Evolutionary conservation across 192 early-diverging fungal species (phyloP).

Genomic region (Paraglomus brasilianum): DNA sequence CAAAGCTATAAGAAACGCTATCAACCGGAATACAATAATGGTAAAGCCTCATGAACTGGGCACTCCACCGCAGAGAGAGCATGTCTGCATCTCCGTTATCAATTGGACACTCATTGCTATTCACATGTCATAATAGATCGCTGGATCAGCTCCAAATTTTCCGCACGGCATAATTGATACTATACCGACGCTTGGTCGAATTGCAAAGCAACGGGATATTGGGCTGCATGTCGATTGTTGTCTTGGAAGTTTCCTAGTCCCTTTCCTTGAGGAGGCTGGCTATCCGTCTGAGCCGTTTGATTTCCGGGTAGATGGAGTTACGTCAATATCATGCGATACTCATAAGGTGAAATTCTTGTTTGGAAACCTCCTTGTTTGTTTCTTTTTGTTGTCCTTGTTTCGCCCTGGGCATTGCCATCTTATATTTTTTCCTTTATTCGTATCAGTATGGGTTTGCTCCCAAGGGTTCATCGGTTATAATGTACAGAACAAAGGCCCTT

Average conservation of each 20-base stretch:
- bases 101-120: no score
- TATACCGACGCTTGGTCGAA: constrained; percentile 70
- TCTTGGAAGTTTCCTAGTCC: constrained; percentile 92
- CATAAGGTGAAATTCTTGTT: constrained; percentile 67
- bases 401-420: constrained; percentile 1
- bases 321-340: constrained; percentile 93
- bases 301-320: constrained; percentile 89
- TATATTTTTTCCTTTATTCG: not conserved
- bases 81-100: no score
- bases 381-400: not conserved
- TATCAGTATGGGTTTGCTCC: constrained; percentile 91
- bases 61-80: no score
- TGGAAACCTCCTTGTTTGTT: not conserved
- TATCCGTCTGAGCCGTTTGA: constrained; percentile 82
- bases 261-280: constrained; percentile 91
- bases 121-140: constrained; percentile 48
- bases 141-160: constrained; percentile 88
- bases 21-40: constrained; percentile 91
- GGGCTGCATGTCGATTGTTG: constrained; percentile 96
- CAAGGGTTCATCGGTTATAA: constrained; percentile 94
- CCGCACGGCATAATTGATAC: constrained; percentile 94
- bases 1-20: constrained; percentile 71
- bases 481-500: constrained; percentile 79
- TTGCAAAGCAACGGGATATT: constrained; percentile 80
- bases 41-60: no score